Evolutionary conservation across 1,139 yeast species (phyloP), one percentile per base, ranked within the genome.

Genomic region (Hansenula sp.): DNA sequence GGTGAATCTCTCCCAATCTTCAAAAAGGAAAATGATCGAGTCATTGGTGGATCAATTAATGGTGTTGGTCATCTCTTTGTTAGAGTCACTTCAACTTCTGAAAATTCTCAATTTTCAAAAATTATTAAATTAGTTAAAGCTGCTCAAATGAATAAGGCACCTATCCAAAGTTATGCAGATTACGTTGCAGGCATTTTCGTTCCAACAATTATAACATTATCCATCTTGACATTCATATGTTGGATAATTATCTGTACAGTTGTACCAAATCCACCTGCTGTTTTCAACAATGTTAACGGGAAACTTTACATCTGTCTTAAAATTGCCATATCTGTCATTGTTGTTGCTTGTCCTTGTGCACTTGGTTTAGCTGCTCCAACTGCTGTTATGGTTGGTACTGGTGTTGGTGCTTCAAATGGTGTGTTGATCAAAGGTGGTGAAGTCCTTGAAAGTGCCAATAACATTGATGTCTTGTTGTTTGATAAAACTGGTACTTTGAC

Each of bases 331-430:
- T 82, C 96, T 5, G 98, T 92, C 9, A 77, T 92, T 50, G 96
- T 92, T 12, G 97, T 92, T 36, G 98, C 98, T 0, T 92, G 98
- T 64, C 98, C 98, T 0, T 92, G 97, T 72, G 97, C 97, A 0
- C 68, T 92, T 26, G 98, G 98, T 2, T 71, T 92, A 39, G 97
- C 97, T 9, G 95, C 98, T 0, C 98, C 98, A 0, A 92, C 98
- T 1, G 98, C 98, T 0, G 87, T 94, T 4, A 90, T 92, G 97
- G 98, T 92, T 5, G 98, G 97, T 7, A 90, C 97, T 2, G 98
- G 98, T 21, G 84, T 88, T 24, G 97, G 96, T 29, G 97, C 98
- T 0, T 65, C 77, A 12, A 72, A 88, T 61, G 98, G 98, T 21
- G 85, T 92, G 12, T 69, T 94, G 41, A 85, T 94, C 54, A 92